phyloP scores from a whole-genome alignment of 306 rosid genomes.

The Parietaria judaica region DNA sequence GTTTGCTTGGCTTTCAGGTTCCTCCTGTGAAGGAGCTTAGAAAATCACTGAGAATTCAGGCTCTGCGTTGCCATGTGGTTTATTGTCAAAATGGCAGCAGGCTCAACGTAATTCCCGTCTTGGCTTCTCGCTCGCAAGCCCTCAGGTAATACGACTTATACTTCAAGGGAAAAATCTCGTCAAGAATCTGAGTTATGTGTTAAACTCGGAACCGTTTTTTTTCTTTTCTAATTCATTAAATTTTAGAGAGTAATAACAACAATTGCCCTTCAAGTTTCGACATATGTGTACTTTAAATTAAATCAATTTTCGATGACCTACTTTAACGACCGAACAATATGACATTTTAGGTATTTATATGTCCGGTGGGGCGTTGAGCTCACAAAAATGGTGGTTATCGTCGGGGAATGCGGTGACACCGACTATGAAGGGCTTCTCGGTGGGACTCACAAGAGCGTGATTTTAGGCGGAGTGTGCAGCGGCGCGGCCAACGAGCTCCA shows the following conservation, averaged over 20 bases:
- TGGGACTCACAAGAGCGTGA: slow-evolving; percentile 71
- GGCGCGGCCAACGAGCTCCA: slow-evolving; percentile 62
- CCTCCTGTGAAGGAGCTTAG: slow-evolving; percentile 86
- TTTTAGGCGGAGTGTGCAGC: slow-evolving; percentile 71
- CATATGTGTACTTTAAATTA: too few species aligned
- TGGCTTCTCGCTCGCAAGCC: slow-evolving; percentile 97
- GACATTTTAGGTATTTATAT: slow-evolving; percentile 65
- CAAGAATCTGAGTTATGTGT: too few species aligned
- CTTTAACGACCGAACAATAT: too few species aligned
- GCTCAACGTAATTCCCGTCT: slow-evolving; percentile 80
- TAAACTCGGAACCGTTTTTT: too few species aligned
- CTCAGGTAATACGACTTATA: slow-evolving; percentile 58
- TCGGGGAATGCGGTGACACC: slow-evolving; percentile 90
- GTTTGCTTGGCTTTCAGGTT: slow-evolving; percentile 31
- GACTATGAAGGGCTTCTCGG: slow-evolving; percentile 94
- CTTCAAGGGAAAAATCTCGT: too few species aligned
- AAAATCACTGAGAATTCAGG: slow-evolving; percentile 80
- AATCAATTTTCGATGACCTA: too few species aligned
- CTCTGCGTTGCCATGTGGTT: slow-evolving; percentile 90
- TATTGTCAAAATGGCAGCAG: slow-evolving; percentile 87
- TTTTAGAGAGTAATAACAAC: too few species aligned
- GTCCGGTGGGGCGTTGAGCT: slow-evolving; percentile 95
- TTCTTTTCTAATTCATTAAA: too few species aligned
- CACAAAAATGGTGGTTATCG: slow-evolving; percentile 86
- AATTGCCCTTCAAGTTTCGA: too few species aligned